phyloP scores from a whole-genome alignment of 1,139 yeast genomes.

The Debaryomyces robertsiae region DNA sequence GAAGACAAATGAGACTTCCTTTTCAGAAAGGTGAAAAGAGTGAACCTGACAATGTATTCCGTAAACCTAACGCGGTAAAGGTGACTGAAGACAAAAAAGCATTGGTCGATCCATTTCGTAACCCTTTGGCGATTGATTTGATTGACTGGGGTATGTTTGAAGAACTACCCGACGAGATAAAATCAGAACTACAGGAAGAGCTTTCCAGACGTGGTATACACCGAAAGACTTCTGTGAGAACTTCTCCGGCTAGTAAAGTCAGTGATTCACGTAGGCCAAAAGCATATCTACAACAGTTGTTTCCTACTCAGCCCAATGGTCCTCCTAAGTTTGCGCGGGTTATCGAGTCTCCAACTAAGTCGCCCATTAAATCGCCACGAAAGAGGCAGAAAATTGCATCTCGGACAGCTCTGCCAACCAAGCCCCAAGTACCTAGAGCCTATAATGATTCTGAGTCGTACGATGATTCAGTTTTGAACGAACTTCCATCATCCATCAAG shows the following conservation, averaged over 20 bases:
- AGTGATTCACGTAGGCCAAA: constrained; percentile 18
- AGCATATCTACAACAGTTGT: constrained; percentile 43
- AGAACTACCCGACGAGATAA: constrained; percentile 55
- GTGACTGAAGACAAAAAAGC: constrained; percentile 18
- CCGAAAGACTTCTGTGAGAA: constrained; percentile 12
- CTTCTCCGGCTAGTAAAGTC: constrained; percentile 19
- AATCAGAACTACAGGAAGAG: constrained; percentile 50
- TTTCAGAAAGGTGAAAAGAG: constrained; percentile 20
- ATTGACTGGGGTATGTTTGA: constrained; percentile 60
- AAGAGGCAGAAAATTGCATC: constrained; percentile 11
- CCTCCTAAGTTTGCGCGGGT: constrained; percentile 39
- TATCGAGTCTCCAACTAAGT: constrained; percentile 34
- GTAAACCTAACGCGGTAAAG: neutral
- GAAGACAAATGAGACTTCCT: constrained; percentile 47
- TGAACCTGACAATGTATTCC: neutral
- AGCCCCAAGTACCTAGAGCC: constrained; percentile 16
- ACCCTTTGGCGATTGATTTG: constrained; percentile 16
- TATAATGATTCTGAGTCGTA: constrained; percentile 28
- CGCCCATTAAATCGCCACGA: constrained; percentile 14
- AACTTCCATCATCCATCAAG: constrained; percentile 48
- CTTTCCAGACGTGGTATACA: constrained; percentile 37
- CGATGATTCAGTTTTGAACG: constrained; percentile 47
- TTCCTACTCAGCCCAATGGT: constrained; percentile 36
- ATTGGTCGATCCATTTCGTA: constrained; percentile 5
- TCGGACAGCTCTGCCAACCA: constrained; percentile 19